Base-by-base conservation (phyloP, 1,284 basidiomycete species). In the Cryptococcus sp. region DNA sequence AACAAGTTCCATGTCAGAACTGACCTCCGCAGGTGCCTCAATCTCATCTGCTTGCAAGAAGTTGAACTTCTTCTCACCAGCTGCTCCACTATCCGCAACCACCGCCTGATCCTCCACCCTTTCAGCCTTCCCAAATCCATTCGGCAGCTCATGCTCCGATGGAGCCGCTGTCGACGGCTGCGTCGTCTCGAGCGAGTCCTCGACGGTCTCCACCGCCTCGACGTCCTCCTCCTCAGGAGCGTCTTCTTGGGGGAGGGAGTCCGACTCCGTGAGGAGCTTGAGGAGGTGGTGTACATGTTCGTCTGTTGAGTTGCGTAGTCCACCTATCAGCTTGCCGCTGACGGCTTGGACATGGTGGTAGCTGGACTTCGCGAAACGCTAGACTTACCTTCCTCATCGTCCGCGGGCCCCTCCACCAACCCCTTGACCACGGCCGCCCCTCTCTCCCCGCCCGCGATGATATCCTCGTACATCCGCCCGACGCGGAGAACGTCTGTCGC, bases 21-120 rank as follows among this genome's bases (percentile, higher is more conserved):
- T 45, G 43, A 40, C 23, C 47, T 46, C 28, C n/a, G 38, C 15
- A 3, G 49, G 40, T 11, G 24, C 37, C 18, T 33, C 54, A 44
- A 75, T 56, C 65, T 75, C 73, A 62, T 73, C 72, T 49, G 69
- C 71, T 59, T 75, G 73, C 50, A 75, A 54, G 56, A 75, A 75
- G 60, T 72, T 73, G 59, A 75, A 60, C n/a, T n/a, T 35, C 24
- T 37, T 16, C 24, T 37, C 8, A 35, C 36, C 61, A 21, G 56
- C 56, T 16, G 57, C 35, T 15, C 38, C 46, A 21, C 1, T 18
- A 4, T 44, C 23, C 3, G 46, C 21, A n/a, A 24, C 48, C 12
- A 38, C 21, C 24, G 39, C 20, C 16, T 12, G 6, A 7, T 42
- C 42, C 13, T 51, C 46, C 8, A 20, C 39, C 18, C 28, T 33